These are phyloP conservation scores for Royoungia palumana DNA, from an alignment of 768 basidiomycete genomes.

Conservation along the genomic window DNA sequence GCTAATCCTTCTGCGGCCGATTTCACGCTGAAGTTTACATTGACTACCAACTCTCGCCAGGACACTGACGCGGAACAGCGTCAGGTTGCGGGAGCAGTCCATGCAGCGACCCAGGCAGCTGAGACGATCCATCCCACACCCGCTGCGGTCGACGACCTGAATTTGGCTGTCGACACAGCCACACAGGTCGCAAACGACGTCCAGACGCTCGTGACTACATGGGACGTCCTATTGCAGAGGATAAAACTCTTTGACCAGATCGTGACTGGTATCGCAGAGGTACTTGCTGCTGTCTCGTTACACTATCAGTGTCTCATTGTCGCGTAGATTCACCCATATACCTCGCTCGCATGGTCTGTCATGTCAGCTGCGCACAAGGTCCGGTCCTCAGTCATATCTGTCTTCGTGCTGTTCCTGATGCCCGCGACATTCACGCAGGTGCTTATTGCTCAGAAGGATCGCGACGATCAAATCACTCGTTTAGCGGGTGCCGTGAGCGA, in stretches of 20 bases:
- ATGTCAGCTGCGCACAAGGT: neutral
- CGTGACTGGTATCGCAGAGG: neutral
- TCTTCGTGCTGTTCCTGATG: neutral
- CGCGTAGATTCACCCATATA: conserved; percentile 1
- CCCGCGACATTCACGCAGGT: neutral
- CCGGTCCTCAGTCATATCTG: neutral
- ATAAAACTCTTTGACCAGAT: neutral
- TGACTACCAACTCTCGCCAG: neutral
- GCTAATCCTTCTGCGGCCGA: neutral
- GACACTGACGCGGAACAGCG: neutral
- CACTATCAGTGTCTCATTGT: neutral
- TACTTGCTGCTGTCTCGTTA: neutral
- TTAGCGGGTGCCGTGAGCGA: neutral
- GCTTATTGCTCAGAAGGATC: neutral
- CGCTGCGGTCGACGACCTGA: neutral
- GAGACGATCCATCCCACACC: no score
- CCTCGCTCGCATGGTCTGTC: neutral
- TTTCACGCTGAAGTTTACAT: neutral
- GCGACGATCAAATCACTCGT: no score
- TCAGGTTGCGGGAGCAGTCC: neutral
- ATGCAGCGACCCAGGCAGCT: neutral
- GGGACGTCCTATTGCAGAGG: neutral
- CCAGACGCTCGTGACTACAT: neutral
- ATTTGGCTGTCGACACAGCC: neutral
- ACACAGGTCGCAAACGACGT: neutral